Conservation (phyloP, 352 stramenopile species). For the Phytophthora rubi region DNA sequence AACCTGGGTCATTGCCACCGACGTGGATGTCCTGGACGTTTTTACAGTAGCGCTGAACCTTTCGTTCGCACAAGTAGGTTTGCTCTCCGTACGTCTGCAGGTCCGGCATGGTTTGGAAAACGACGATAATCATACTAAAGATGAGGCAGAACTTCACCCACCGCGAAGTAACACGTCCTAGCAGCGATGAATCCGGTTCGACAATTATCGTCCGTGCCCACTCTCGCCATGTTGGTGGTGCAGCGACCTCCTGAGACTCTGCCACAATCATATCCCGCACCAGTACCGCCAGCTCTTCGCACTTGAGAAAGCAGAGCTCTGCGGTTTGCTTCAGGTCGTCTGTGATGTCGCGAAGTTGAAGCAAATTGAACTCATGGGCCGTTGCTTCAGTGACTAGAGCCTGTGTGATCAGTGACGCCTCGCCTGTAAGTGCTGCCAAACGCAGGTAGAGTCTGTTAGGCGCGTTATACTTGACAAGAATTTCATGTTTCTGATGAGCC, state of each 20-base stretch:
- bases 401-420: slow-evolving; percentile 73
- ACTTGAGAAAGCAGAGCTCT: slow-evolving; percentile 54
- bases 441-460: slow-evolving; percentile 73
- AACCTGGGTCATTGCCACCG: slow-evolving; percentile 59
- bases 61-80: slow-evolving; percentile 65
- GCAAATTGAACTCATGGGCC: slow-evolving; percentile 45
- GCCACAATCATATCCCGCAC: slow-evolving; percentile 72
- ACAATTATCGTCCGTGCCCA: slow-evolving; percentile 49
- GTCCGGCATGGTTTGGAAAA: slow-evolving; percentile 83
- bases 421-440: slow-evolving; percentile 64
- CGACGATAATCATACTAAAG: slow-evolving; percentile 77
- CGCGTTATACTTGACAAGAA: slow-evolving; percentile 82
- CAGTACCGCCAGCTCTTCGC: slow-evolving; percentile 61
- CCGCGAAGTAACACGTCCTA: slow-evolving; percentile 46
- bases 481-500: slow-evolving; percentile 70
- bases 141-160: slow-evolving; percentile 77
- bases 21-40: slow-evolving; percentile 25
- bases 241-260: slow-evolving; percentile 47
- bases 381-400: slow-evolving; percentile 53
- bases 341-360: slow-evolving; percentile 53
- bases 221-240: slow-evolving; percentile 37
- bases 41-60: slow-evolving; percentile 62
- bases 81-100: slow-evolving; percentile 73
- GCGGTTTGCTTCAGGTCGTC: slow-evolving; percentile 64
- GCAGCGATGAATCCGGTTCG: slow-evolving; percentile 53